Percentiles rank a stretch among this genome's conserved stretches.
phyloP scores from a whole-genome alignment of 495 filamentous ascomycete species.

The Articulospora tetracladia region DNA sequence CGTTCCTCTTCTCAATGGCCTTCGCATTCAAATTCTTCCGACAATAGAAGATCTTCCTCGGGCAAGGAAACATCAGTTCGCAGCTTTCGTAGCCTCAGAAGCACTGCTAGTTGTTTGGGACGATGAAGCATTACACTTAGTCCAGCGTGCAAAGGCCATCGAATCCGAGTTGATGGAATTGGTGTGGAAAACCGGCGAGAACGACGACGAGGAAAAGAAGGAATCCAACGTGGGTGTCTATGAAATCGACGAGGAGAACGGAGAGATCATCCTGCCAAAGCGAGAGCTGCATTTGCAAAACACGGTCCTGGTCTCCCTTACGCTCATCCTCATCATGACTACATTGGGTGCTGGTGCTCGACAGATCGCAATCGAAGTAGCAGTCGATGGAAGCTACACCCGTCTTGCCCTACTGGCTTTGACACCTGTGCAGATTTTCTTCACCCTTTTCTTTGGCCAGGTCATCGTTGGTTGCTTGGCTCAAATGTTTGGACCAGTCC shows the following conservation, averaged over 20 bases:
- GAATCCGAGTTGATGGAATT: conserved; percentile 71
- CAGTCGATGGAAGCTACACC: conserved; percentile 55
- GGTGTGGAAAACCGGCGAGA: conserved; percentile 57
- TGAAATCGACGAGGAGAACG: conserved; percentile 70
- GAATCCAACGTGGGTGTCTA: conserved; percentile 35
- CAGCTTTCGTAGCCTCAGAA: conserved; percentile 69
- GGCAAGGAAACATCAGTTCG: conserved; percentile 71
- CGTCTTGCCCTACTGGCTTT: conserved; percentile 60
- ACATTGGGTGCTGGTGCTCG: conserved; percentile 65
- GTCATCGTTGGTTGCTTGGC: conserved; percentile 71
- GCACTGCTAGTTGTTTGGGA: conserved; percentile 71
- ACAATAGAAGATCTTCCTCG: conserved; percentile 63
- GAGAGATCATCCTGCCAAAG: conserved; percentile 56
- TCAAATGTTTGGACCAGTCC: conserved; percentile 69
- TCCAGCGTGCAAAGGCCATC: conserved; percentile 61
- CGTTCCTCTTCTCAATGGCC: conserved; percentile 70
- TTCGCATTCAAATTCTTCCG: conserved; percentile 69
- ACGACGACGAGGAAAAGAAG: conserved; percentile 48
- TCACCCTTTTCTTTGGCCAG: conserved; percentile 73
- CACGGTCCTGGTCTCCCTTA: conserved; percentile 59
- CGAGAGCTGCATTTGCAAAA: conserved; percentile 64
- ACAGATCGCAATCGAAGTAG: conserved; percentile 61
- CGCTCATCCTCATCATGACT: conserved; percentile 56
- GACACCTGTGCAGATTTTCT: conserved; percentile 70
- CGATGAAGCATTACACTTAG: conserved; percentile 66